Evolutionary conservation across 2,329 filamentous ascomycete species (phyloP), one percentile per base, ranked within the genome.

Genomic region (Nemania sp.): DNA sequence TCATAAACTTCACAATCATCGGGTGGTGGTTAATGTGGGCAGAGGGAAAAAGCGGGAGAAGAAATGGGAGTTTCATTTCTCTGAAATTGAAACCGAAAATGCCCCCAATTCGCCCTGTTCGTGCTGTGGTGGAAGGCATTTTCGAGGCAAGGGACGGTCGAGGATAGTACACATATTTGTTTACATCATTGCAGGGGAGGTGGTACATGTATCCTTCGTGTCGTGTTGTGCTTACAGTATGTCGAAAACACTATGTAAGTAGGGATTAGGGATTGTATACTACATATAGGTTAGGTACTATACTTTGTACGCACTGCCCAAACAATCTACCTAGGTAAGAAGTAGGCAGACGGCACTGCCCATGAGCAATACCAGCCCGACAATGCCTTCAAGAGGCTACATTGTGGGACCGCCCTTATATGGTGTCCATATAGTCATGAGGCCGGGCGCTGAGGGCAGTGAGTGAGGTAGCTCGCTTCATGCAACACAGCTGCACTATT

Each of bases 401-500:
- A 29, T 29, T 29, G 25, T 29, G 25, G 25, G 25, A 29, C 25
- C 25, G 25, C 25, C 25, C 25, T 29, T 29, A 29, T 7, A 29
- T 29, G 7, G 7, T 35, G 25, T 20, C 12, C 7, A 21, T 40
- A 11, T n/a, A 45, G n/a, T 15, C n/a, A 53, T 51, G 17, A 52
- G 40, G 17, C 42, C 9, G 2, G 39, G 10, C 42, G 17, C 35
- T 37, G 34, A 46, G 25, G 46, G 25, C 48, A 35, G 39, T 53
- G 42, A 48, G 42, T 40, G 43, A 50, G 60, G 57, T 57, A 63
- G 48, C 57, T 63, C 60, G 60, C 57, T 57, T 54, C 57, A 49
- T 57, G 57, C 46, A 54, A 54, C 37, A 57, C 53, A 54, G 57
- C 40, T 17, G 18, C 40, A 42, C 47, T 35, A 52, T 35, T 49